A percentile compares a stretch with the other conserved stretches of the same genome.
Conservation (phyloP, 2,329 filamentous ascomycete species). For the Neopestalotiopsis clavispora region DNA sequence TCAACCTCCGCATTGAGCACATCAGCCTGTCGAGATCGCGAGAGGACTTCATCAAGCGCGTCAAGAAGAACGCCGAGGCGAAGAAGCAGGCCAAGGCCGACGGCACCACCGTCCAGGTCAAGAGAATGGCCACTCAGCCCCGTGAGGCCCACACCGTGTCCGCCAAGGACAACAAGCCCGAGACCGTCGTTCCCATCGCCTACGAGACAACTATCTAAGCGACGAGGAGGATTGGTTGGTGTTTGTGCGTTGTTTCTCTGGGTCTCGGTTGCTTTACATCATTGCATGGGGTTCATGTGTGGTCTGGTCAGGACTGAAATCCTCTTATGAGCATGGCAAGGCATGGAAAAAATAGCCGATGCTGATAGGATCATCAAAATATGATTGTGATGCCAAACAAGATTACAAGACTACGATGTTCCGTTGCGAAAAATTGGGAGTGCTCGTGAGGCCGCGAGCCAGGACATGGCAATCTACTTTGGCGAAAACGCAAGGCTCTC, state of each 20-base stretch:
- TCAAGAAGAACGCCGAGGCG: conserved; percentile 94
- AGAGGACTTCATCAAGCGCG: conserved; percentile 94
- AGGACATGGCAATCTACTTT: background rate
- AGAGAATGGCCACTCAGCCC: conserved; percentile 84
- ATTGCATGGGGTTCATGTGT: conserved; percentile 17
- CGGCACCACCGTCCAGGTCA: conserved; percentile 86
- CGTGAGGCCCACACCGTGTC: conserved; percentile 81
- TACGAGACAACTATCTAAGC: conserved; percentile 97
- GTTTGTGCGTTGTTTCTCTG: conserved; percentile 17
- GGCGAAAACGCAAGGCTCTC: background rate
- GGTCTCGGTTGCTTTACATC: conserved; percentile 19
- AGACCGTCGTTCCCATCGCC: conserved; percentile 88
- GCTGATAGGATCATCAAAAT: conserved; percentile 18
- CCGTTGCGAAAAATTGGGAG: background rate
- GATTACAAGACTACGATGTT: background rate
- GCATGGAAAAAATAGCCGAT: conserved; percentile 16
- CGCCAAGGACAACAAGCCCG: conserved; percentile 81
- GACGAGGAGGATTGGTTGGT: conserved; percentile 4
- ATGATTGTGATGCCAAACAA: conserved; percentile 19
- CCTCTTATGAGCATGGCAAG: conserved; percentile 18
- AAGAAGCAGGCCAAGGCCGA: conserved; percentile 92
- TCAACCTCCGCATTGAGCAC: conserved; percentile 99
- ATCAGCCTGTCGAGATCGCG: conserved; percentile 91
- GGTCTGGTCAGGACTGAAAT: conserved; percentile 19
- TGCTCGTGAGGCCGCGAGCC: background rate